phyloP scores from a whole-genome alignment of 768 basidiomycete species.

The Suillus cothurnatus region DNA sequence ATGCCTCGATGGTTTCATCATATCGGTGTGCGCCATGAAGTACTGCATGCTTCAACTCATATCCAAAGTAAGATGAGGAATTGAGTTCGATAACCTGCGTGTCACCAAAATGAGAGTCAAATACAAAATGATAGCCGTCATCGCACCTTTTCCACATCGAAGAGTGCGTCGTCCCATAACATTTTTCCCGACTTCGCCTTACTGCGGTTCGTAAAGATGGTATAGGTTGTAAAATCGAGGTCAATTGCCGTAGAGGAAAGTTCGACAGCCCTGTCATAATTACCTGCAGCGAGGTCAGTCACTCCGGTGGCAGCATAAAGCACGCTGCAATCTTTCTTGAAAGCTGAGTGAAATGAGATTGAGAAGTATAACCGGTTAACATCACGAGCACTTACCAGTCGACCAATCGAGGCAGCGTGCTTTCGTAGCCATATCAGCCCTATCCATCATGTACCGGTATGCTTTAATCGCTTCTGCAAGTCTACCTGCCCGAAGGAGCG shows the following conservation, averaged over 20 bases:
- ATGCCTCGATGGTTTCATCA: too few species aligned
- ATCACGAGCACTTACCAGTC: too few species aligned
- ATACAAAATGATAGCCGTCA: too few species aligned
- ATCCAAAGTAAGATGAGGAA: background rate
- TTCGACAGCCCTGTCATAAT: background rate
- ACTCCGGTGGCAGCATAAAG: background rate
- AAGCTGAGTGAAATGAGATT: background rate
- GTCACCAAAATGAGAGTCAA: background rate
- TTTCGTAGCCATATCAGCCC: too few species aligned
- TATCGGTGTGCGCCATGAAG: too few species aligned
- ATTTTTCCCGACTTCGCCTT: background rate
- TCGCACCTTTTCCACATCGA: background rate
- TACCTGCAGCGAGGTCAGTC: background rate
- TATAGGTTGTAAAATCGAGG: background rate
- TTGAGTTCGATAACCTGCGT: background rate
- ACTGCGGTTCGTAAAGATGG: background rate
- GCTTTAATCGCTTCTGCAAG: too few species aligned
- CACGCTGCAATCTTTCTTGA: background rate
- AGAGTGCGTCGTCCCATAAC: too few species aligned
- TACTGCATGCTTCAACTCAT: too few species aligned
- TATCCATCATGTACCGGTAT: too few species aligned
- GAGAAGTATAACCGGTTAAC: too few species aligned
- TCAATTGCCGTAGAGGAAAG: background rate
- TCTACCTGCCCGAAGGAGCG: too few species aligned
- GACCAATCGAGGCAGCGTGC: too few species aligned